Evolutionary conservation across 352 stramenopile species (phyloP), one percentile per base, ranked within the genome.

Genomic region (Phytophthora palmivora): DNA sequence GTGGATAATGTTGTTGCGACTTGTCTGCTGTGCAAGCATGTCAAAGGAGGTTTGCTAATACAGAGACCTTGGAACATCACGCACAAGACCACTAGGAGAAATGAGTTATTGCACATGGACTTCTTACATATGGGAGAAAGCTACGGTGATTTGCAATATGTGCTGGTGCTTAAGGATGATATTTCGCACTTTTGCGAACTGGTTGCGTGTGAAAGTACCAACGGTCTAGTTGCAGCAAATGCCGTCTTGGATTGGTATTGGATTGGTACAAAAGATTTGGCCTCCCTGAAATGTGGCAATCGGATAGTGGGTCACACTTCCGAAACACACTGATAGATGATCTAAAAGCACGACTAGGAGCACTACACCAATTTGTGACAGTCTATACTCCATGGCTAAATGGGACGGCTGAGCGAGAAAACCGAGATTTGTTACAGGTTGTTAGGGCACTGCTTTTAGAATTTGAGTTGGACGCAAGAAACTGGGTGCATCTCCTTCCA

Each of bases 181-280:
- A 5, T 54, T 0, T 44, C 28, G 3, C 46, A n/a, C 12, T 54
- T 43, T 33, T 44, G 46, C 6, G 30, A 54, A 15, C 19, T 44
- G 1, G 12, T 54, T 18, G 46, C 32, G 2, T 53, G 32, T 30
- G 32, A 30, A 41, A 43, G 45, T 34, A 18, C 16, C 12, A 34
- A 54, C 7, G 46, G 32, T 4, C 3, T 54, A 34, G 36, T 47
- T 6, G 48, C 48, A 12, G 44, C 44, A 28, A 39, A 6, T 18
- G 28, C 44, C 0, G 7, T 51, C 3, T 15, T 51, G 0, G 44
- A 51, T n/a, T 41, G 26, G 44, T 39, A 51, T 15, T 51, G 0
- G 44, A 51, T n/a, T 41, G 26, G 44, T 39, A 51, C 11, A 51
- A 51, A 34, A 14, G 24, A 8, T 39, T 51, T 26, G n/a, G 44